phyloP scores from a whole-genome alignment of 139 green algal genomes.

The Limnomonas spitsbergensis region DNA sequence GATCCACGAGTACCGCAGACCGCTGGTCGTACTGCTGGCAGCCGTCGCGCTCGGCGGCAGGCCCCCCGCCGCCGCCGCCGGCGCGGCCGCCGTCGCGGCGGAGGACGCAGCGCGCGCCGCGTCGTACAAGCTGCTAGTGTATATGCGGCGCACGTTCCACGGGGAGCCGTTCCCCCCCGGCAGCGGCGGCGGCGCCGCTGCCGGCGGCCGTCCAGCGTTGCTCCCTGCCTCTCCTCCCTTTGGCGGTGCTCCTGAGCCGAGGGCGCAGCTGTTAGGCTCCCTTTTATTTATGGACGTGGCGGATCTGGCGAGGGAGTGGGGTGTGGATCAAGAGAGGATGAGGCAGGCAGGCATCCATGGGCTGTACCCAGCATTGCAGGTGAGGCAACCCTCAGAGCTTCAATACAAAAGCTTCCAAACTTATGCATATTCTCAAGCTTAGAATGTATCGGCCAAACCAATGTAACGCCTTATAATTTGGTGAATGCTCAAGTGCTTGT shows the following conservation, averaged over 20 bases:
- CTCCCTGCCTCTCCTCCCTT: neutral
- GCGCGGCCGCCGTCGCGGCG: too few species aligned
- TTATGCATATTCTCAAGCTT: too few species aligned
- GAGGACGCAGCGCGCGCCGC: neutral
- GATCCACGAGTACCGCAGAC: conserved; percentile 78
- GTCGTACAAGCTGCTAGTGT: conserved; percentile 70
- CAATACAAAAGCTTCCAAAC: too few species aligned
- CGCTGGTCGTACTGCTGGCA: conserved; percentile 72
- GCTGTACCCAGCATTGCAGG: conserved; percentile 38
- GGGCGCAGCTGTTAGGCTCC: conserved; percentile 38
- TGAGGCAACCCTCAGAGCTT: too few species aligned
- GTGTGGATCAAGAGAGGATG: neutral
- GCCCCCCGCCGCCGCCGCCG: neutral
- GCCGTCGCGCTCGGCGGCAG: conserved; percentile 25
- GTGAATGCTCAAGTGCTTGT: too few species aligned
- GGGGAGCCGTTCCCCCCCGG: conserved; percentile 27
- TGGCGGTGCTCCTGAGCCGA: neutral
- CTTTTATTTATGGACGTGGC: conserved; percentile 37
- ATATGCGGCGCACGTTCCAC: conserved; percentile 44
- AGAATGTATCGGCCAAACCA: too few species aligned
- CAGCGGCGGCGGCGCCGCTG: neutral
- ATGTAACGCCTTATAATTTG: too few species aligned
- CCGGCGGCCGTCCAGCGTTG: too few species aligned
- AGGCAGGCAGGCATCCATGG: neutral
- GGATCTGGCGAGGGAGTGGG: conserved; percentile 38